These are phyloP conservation scores for Fusarium sp. DNA, from an alignment of 2,329 filamentous ascomycete genomes.

Conservation along the genomic window DNA sequence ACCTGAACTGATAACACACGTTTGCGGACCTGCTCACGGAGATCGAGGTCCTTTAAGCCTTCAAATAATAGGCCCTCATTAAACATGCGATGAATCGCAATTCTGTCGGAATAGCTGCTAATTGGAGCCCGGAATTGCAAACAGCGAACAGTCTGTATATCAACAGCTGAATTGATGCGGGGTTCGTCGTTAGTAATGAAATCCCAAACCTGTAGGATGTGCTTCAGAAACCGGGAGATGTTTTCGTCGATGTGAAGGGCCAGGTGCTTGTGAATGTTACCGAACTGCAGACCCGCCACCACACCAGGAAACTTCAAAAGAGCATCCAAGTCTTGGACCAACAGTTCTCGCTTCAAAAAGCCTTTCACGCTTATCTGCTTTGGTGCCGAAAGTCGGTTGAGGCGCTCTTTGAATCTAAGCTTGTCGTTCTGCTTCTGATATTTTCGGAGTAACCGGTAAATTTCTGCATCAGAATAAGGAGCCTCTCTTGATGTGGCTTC, in stretches of 20 bases:
- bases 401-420: background rate
- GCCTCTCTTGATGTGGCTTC: background rate
- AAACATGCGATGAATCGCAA: slow-evolving; percentile 2
- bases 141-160: background rate
- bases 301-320: background rate
- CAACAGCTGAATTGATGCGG: background rate
- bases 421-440: background rate
- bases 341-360: background rate
- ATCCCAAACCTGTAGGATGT: background rate
- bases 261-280: background rate
- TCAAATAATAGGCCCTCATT: background rate
- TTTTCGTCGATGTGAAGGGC: slow-evolving; percentile 1
- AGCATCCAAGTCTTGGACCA: background rate
- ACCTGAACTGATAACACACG: background rate
- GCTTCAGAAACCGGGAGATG: background rate
- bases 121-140: background rate
- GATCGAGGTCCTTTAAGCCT: background rate
- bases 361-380: background rate
- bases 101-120: background rate
- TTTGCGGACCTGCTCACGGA: background rate
- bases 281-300: background rate
- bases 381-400: background rate
- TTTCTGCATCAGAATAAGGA: background rate
- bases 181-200: background rate
- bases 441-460: background rate